Base-by-base conservation (phyloP, 2,329 filamentous ascomycete genomes). In the Ascochyta rabiei region DNA sequence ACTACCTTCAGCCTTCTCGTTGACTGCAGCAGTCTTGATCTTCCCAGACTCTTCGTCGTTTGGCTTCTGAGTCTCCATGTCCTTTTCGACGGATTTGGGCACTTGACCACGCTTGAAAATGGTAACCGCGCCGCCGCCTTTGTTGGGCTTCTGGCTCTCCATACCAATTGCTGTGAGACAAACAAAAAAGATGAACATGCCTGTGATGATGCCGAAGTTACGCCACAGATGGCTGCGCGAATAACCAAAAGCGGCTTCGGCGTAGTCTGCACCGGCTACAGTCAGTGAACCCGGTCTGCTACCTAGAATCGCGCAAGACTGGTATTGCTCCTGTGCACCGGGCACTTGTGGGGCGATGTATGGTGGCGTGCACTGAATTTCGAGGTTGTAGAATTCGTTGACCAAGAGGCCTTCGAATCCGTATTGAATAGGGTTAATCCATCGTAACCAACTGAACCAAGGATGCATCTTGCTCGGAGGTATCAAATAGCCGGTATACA, bases 341-440 rank as follows among this genome's bases (percentile, higher is more conserved):
- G 80, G 79, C 0, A 81, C 77, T 16, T 77, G 73, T 0, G 86
- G 86, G 0, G 88, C 82, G 4, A 88, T 76, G 47, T 78, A 83
- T 0, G 84, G 82, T 2, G 80, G 68, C 2, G 78, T 78, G 59
- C 86, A 89, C 52, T 80, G 66, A 24, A 88, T 79, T 1, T 81
- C 71, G 1, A 86, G 72, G 26, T 75, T 76, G 59, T 88, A 80
- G 53, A 91, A 90, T 67, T 92, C 89, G 62, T 91, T 91, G 0
- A 86, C 79, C 66, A 91, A 79, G 0, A 92, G 71, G 0, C 82
- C 83, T 60, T 90, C 86, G 53, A 90, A 91, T 0, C 80, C 86
- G 53, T 90, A 91, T 0, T 88, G 84, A 3, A 91, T 75, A 0
- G 88, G 88, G 59, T 79, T 78, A 57, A 79, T 70, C 71, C 76